Base-by-base conservation (phyloP, 2,329 filamentous ascomycete species). In the Anisogramma anomala region DNA sequence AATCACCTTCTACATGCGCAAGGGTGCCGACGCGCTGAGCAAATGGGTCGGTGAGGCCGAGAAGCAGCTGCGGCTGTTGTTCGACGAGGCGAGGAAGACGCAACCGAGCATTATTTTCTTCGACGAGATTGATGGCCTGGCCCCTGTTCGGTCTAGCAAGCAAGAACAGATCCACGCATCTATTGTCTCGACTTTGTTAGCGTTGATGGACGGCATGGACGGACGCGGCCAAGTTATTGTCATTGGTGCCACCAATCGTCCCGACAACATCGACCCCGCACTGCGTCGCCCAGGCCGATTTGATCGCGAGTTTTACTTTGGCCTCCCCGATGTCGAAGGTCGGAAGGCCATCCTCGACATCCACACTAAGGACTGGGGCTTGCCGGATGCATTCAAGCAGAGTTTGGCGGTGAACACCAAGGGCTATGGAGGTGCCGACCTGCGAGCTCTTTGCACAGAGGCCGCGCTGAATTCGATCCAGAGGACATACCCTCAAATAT, bases 61-160 rank as follows among this genome's bases (percentile, higher is more conserved):
- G 63, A 82, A 89, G 62, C 91, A 98, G 58, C 74, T 98, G 40
- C 80, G 91, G 33, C 66, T 96, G 43, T 71, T 98, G 4, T 98
- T 98, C 50, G 91, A 96, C 53, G 91, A 98, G 62, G 91, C 91
- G 13, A 76, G 89, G 47, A 91, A 87, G 59, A 96, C 83, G 1
- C 91, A 98, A 55, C 91, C 91, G 0, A 96, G 89, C 59, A 98
- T 98, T 61, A 98, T 98, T 59, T 98, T 98, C 67, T 96, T 98
- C 53, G 91, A 98, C 58, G 91, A 98, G 60, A 98, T 98, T 51
- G 91, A 98, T 63, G 91, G 91, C 41, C 71, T 98, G 49, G 91
- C 91, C 3, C 93, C 91, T 38, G 91, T 96, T 25, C 77, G 91
- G 52, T 96, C 91, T 10, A 95, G 89, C 62, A 96, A 96, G 60